A percentile compares a stretch with the other conserved stretches of the same genome.
phyloP scores from a whole-genome alignment of 2,329 filamentous ascomycete genomes.

The Aureobasidium sp. region DNA sequence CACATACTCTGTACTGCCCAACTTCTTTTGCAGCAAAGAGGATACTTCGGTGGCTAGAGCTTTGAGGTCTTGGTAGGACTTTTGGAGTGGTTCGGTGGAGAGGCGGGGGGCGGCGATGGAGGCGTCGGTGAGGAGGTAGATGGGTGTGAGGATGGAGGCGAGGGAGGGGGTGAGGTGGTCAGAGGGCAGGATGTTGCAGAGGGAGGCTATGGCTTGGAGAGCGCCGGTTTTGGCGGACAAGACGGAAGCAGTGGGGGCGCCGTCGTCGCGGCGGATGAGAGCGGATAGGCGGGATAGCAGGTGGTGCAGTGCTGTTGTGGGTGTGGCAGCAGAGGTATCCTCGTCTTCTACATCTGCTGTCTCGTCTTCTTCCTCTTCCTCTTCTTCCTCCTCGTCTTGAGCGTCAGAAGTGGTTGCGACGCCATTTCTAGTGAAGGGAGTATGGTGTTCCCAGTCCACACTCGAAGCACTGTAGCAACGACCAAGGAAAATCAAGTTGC shows the following conservation, averaged over 20 bases:
- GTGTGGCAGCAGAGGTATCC: conserved; percentile 21
- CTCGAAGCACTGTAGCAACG: conserved; percentile 53
- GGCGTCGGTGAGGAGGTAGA: conserved; percentile 78
- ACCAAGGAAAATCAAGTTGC: conserved; percentile 76
- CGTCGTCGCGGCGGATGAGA: conserved; percentile 63
- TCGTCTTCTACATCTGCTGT: conserved; percentile 35
- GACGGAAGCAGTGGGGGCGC: conserved; percentile 48
- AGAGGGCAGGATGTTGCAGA: conserved; percentile 53
- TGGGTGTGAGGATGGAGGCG: conserved; percentile 54
- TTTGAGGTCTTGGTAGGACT: conserved; percentile 61
- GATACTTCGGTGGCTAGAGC: conserved; percentile 67
- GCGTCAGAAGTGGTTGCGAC: conserved; percentile 29
- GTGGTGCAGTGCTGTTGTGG: conserved; percentile 54
- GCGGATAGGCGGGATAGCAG: conserved; percentile 71
- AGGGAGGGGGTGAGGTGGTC: conserved; percentile 54
- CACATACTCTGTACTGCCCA: conserved; percentile 76
- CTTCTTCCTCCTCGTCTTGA: conserved; percentile 35
- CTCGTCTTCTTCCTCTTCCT: conserved; percentile 37
- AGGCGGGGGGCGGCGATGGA: conserved; percentile 47
- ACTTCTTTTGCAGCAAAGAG: conserved; percentile 71
- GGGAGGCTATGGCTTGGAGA: conserved; percentile 63
- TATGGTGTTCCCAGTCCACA: conserved; percentile 33
- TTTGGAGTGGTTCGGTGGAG: conserved; percentile 58
- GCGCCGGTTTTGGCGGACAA: conserved; percentile 68
- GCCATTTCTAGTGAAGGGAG: conserved; percentile 34